Conservation (phyloP, 2,329 filamentous ascomycete species). For the Graphilbum sp. region DNA sequence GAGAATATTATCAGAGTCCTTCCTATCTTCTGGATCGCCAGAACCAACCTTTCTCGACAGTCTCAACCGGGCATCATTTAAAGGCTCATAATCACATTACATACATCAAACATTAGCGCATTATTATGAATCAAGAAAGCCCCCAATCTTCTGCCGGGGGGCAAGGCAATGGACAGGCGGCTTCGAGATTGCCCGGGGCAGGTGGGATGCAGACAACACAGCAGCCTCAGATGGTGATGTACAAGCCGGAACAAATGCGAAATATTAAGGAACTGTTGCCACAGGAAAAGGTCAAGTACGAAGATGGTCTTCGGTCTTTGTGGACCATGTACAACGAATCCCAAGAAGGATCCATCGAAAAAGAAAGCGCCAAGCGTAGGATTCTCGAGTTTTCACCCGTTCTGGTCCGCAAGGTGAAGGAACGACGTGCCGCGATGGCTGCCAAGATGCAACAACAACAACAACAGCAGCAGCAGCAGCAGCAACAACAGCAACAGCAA, state of each 20-base stretch:
- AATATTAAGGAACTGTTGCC: constrained; percentile 31
- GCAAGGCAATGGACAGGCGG: not conserved
- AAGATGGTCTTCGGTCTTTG: constrained; percentile 34
- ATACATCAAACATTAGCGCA: too few relatives aligned
- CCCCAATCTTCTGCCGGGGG: not conserved
- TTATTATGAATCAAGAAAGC: not conserved
- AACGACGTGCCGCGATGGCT: constrained; percentile 5
- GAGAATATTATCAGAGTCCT: too few relatives aligned
- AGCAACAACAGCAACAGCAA: constrained; percentile 4
- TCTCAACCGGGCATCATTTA: too few relatives aligned
- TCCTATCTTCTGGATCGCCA: too few relatives aligned
- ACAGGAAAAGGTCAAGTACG: constrained; percentile 42
- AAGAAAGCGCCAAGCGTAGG: constrained; percentile 36
- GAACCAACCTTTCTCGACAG: too few relatives aligned
- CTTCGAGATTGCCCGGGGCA: too few relatives aligned
- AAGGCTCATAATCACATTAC: too few relatives aligned
- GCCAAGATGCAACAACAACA: constrained; percentile 3
- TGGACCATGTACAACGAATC: constrained; percentile 36
- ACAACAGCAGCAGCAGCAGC: constrained; percentile 5
- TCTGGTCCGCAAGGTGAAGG: constrained; percentile 17
- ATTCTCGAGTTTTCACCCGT: constrained; percentile 44
- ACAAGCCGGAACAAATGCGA: constrained; percentile 35
- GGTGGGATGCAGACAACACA: constrained; percentile 3
- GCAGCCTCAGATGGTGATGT: constrained; percentile 17
- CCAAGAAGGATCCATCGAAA: constrained; percentile 28